Base-by-base conservation (phyloP, 768 basidiomycete genomes). In the Collybia sp. region DNA sequence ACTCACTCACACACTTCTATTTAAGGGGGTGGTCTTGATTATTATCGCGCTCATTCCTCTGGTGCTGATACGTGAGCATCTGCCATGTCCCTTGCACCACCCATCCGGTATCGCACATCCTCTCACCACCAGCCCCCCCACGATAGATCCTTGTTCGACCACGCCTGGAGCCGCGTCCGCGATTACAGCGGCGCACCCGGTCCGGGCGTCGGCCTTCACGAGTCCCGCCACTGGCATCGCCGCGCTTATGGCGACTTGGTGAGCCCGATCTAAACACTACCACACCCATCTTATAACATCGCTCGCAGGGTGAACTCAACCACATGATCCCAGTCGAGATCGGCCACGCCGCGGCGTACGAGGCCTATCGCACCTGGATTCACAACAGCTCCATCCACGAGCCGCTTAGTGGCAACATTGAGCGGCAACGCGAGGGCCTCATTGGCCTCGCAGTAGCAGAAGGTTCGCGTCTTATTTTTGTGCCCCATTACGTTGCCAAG, bases 321-420 rank as follows among this genome's bases (percentile, higher is more conserved):
- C 60, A 64, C 36, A 67, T 87, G 64, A 60, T 69, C 5, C 81
- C 85, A 1, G 55, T 63, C 13, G 83, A 88, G 47, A 73, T 90
- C 13, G 88, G 88, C 1, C 77, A 83, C 53, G 88, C 87, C 3
- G 86, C 86, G 9, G 86, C 83, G 2, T 88, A 86, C 57, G 85
- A 88, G 60, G 85, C 85, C 0, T 82, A 83, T 60, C 73, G 85
- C 12, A 74, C 75, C 19, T 83, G 82, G 79, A 77, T 78, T 42
- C 72, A 79, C 53, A 77, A 81, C 52, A 74, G 61, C 34, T 68
- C 63, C 5, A 68, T 83, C 37, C 78, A 81, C 46, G 75, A 78
- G 41, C 77, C 79, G 12, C 53, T 85, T 4, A 72, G 72, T 44
- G 76, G 71, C 8, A 79, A 85, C 53, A 59, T 65, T 39, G 83